Evolutionary conservation across 1,284 basidiomycete species (phyloP).

Genomic region (Hymenochaete sp.): DNA sequence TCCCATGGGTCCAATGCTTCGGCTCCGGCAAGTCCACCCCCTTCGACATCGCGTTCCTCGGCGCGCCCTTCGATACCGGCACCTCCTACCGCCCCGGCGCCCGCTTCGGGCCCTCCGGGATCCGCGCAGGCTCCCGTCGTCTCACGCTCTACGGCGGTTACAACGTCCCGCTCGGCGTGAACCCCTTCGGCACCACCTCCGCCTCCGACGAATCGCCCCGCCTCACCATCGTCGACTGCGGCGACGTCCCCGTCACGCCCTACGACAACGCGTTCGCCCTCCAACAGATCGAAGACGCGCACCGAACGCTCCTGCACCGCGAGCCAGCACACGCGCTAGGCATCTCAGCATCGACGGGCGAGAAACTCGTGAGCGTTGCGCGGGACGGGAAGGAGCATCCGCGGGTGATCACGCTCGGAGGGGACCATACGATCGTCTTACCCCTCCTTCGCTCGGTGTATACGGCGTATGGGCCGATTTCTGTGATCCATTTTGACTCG

Average conservation of each 20-base stretch:
- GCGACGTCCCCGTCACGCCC: slow-evolving; percentile 51
- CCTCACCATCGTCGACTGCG: slow-evolving; percentile 64
- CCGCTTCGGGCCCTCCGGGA: slow-evolving; percentile 70
- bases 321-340: slow-evolving; percentile 50
- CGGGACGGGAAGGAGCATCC: slow-evolving; percentile 59
- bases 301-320: slow-evolving; percentile 54
- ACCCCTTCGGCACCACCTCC: slow-evolving; percentile 43
- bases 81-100: slow-evolving; percentile 73
- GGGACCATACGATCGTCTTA: slow-evolving; percentile 70
- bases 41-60: slow-evolving; percentile 73
- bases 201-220: too few species aligned
- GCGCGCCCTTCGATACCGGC: slow-evolving; percentile 71
- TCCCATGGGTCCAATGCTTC: slow-evolving; percentile 69
- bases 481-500: slow-evolving; percentile 75
- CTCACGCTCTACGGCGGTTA: slow-evolving; percentile 67
- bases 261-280: slow-evolving; percentile 66
- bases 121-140: slow-evolving; percentile 66
- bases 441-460: slow-evolving; percentile 58
- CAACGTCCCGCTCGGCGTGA: slow-evolving; percentile 62
- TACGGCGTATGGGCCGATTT: slow-evolving; percentile 61
- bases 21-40: slow-evolving; percentile 42
- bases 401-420: slow-evolving; percentile 64
- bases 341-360: slow-evolving; percentile 49
- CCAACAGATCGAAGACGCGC: slow-evolving; percentile 62
- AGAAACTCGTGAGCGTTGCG: slow-evolving; percentile 44